Percentiles rank a stretch among this genome's conserved stretches.
Conservation (phyloP, 148 eudicot genomes). For the Gaultheria prostrata region DNA sequence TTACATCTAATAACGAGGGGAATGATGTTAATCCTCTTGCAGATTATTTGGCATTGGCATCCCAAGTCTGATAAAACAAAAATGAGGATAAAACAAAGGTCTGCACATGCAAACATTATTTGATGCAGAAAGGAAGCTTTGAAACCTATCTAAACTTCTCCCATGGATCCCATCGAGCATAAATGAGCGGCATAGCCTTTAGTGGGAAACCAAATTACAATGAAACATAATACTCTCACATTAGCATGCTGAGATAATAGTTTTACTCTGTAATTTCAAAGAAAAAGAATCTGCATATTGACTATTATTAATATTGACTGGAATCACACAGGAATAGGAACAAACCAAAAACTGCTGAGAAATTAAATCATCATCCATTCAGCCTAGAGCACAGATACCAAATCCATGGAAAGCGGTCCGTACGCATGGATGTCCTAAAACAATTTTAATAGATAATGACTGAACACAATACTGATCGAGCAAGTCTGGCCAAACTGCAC, state of each 20-base stretch:
- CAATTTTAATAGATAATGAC: neutral
- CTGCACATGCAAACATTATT: constrained; percentile 4
- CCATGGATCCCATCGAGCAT: neutral
- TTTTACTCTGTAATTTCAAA: neutral
- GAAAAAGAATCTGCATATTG: neutral
- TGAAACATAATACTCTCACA: neutral
- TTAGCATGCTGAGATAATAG: neutral
- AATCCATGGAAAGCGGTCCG: neutral
- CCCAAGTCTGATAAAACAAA: constrained; percentile 4
- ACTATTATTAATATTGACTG: neutral
- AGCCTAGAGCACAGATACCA: neutral
- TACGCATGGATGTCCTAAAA: neutral
- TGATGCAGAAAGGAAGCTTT: neutral
- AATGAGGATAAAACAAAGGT: neutral
- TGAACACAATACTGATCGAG: neutral
- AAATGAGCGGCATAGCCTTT: neutral
- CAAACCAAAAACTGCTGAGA: neutral
- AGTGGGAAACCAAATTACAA: neutral
- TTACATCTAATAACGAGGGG: neutral
- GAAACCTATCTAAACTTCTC: neutral
- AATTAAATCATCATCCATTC: neutral
- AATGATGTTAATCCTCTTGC: neutral
- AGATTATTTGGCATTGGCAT: neutral
- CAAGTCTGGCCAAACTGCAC: constrained; percentile 7
- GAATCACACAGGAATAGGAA: neutral